A percentile compares a stretch with the other conserved stretches of the same genome.
These are phyloP conservation scores for Furculomyces boomerangus DNA, from an alignment of 371 early-diverging fungal species.

Conservation along the genomic window DNA sequence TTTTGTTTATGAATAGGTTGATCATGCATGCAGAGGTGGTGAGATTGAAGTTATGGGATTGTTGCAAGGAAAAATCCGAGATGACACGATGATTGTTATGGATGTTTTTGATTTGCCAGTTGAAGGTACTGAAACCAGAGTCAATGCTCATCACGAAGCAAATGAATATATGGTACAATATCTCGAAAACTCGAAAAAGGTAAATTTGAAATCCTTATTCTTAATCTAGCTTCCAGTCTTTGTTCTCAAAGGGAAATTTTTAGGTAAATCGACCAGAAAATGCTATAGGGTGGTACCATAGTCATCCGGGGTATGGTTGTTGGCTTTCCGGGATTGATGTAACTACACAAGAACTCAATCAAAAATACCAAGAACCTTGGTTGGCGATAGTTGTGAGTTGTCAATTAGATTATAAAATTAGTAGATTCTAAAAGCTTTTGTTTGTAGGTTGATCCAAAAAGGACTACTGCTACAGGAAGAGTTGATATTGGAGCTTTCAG, in stretches of 20 bases:
- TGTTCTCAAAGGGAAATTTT: background rate
- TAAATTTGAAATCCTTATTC: background rate
- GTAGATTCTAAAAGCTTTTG: slow-evolving; percentile 1
- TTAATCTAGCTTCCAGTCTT: background rate
- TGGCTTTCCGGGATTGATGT: slow-evolving; percentile 98
- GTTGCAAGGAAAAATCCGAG: slow-evolving; percentile 88
- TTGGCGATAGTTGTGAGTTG: slow-evolving; percentile 64
- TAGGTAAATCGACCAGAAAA: slow-evolving; percentile 83
- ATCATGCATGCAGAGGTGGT: slow-evolving; percentile 92
- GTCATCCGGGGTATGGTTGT: slow-evolving; percentile 96
- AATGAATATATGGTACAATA: slow-evolving; percentile 96
- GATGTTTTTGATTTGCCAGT: slow-evolving; percentile 95
- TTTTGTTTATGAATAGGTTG: slow-evolving; percentile 32
- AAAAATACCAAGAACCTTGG: slow-evolving; percentile 88
- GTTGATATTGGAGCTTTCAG: slow-evolving; percentile 96
- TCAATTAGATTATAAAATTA: slow-evolving; percentile 24
- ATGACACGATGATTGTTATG: slow-evolving; percentile 80
- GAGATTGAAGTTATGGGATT: slow-evolving; percentile 95
- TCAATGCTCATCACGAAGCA: slow-evolving; percentile 85
- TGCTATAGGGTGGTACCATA: slow-evolving; percentile 96
- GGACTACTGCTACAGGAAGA: slow-evolving; percentile 88
- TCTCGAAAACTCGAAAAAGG: slow-evolving; percentile 55
- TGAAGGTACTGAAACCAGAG: slow-evolving; percentile 96
- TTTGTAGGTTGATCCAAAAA: slow-evolving; percentile 73
- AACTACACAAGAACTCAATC: slow-evolving; percentile 85